Evolutionary conservation across 805 yeast species (phyloP).

Genomic region (Priceomyces carsonii): DNA sequence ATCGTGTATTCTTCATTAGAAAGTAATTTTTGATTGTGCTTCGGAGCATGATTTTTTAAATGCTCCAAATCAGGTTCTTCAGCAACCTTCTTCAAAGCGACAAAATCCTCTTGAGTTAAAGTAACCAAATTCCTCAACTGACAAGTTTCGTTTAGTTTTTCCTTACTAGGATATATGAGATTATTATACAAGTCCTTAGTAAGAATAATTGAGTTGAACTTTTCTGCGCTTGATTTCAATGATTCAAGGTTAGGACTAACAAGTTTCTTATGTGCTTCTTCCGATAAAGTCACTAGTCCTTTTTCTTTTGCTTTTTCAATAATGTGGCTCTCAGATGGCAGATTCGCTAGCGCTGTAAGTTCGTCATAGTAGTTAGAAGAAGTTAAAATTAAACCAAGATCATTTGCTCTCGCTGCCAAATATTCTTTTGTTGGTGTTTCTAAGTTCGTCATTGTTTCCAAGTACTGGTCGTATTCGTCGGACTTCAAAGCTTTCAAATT

Average conservation of each 20-base stretch:
- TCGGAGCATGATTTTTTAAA: constrained; percentile 23
- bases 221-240: constrained; percentile 18
- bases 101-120: constrained; percentile 14
- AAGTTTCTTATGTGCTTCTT: constrained; percentile 9
- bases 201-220: constrained; percentile 16
- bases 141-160: constrained; percentile 19
- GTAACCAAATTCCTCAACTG: constrained; percentile 1
- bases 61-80: constrained; percentile 29
- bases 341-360: constrained; percentile 13
- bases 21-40: constrained; percentile 15
- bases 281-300: constrained; percentile 12
- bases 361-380: constrained; percentile 13
- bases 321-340: constrained; percentile 31
- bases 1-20: constrained; percentile 20
- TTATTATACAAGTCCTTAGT: constrained; percentile 15
- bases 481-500: constrained; percentile 18
- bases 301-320: constrained; percentile 14
- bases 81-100: constrained; percentile 8
- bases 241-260: constrained; percentile 23
- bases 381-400: constrained; percentile 31
- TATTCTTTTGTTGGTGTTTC: constrained; percentile 36
- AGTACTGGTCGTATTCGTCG: constrained; percentile 17
- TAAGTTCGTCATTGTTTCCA: constrained; percentile 21
- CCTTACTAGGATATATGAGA: constrained; percentile 12
- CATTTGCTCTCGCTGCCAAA: constrained; percentile 34